phyloP scores from a whole-genome alignment of 345 rosid species.

The Atalantia buxifolia region DNA sequence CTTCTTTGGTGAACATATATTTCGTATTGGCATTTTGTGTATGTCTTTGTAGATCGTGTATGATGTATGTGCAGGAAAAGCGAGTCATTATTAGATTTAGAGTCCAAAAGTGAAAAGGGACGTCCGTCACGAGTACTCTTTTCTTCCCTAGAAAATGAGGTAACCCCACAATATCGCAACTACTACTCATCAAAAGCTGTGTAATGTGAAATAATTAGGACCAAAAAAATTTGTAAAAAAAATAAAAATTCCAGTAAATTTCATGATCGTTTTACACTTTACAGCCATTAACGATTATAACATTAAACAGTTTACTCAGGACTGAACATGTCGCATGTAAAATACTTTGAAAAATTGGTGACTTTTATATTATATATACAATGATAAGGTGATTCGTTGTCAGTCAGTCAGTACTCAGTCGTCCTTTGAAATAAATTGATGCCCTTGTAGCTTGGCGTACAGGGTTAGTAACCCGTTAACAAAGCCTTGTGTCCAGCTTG shows the following conservation, averaged over 20 bases:
- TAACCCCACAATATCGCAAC: conserved; percentile 19
- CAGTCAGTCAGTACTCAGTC: neutral
- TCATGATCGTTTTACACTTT: too few species aligned
- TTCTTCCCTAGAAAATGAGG: conserved; percentile 22
- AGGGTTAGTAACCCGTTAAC: neutral
- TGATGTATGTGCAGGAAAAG: neutral
- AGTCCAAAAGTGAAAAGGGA: conserved; percentile 2
- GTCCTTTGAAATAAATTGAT: neutral
- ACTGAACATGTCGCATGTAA: too few species aligned
- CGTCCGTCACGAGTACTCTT: conserved; percentile 20
- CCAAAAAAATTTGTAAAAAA: too few species aligned
- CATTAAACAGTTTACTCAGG: too few species aligned
- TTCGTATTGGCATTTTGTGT: neutral
- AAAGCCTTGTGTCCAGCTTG: neutral
- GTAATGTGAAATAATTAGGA: neutral
- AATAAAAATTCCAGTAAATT: too few species aligned
- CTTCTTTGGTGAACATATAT: neutral
- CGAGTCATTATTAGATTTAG: conserved; percentile 14
- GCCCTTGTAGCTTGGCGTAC: neutral
- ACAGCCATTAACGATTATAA: too few species aligned
- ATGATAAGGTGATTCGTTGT: neutral
- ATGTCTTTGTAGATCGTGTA: neutral
- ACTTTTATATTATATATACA: too few species aligned
- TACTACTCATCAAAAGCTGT: conserved; percentile 19
- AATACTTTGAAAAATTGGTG: too few species aligned